These are phyloP conservation scores for Immersiella caudata DNA, from an alignment of 495 filamentous ascomycete genomes.

Conservation along the genomic window DNA sequence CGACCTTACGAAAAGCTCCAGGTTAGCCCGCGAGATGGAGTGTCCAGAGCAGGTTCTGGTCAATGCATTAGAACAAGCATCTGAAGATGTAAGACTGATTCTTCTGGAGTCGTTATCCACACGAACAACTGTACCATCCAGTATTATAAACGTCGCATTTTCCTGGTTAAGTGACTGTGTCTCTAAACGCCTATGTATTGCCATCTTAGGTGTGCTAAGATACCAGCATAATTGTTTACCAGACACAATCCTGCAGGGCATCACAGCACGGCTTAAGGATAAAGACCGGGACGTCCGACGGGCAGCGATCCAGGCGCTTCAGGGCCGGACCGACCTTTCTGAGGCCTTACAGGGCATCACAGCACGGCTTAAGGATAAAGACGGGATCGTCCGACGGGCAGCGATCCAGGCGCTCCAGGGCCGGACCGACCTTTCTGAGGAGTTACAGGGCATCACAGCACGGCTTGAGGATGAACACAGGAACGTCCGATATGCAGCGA, in stretches of 20 bases:
- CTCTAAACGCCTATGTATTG: slow-evolving; percentile 11
- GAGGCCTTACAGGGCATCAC: slow-evolving; percentile 17
- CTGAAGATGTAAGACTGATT: slow-evolving; percentile 17
- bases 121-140: slow-evolving; percentile 27
- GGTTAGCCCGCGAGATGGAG: slow-evolving; percentile 30
- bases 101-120: slow-evolving; percentile 25
- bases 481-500: slow-evolving; percentile 20
- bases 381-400: slow-evolving; percentile 14
- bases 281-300: slow-evolving; percentile 11
- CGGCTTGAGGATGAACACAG: slow-evolving; percentile 15
- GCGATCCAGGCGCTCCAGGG: slow-evolving; percentile 14
- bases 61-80: slow-evolving; percentile 25
- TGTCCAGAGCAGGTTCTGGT: slow-evolving; percentile 32
- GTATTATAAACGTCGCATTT: slow-evolving; percentile 23
- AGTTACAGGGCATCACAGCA: slow-evolving; percentile 17
- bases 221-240: slow-evolving; percentile 7
- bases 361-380: slow-evolving; percentile 18
- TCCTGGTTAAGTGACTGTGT: slow-evolving; percentile 21
- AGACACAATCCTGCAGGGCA: slow-evolving; percentile 15
- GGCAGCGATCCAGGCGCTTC: slow-evolving; percentile 16
- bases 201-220: slow-evolving; percentile 10
- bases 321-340: slow-evolving; percentile 14
- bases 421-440: slow-evolving; percentile 17
- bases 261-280: slow-evolving; percentile 26
- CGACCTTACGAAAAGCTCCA: slow-evolving; percentile 12